Evolutionary conservation across 2,329 filamentous ascomycete species (phyloP), one percentile per base, ranked within the genome.

Genomic region (Apiospora arundinis): DNA sequence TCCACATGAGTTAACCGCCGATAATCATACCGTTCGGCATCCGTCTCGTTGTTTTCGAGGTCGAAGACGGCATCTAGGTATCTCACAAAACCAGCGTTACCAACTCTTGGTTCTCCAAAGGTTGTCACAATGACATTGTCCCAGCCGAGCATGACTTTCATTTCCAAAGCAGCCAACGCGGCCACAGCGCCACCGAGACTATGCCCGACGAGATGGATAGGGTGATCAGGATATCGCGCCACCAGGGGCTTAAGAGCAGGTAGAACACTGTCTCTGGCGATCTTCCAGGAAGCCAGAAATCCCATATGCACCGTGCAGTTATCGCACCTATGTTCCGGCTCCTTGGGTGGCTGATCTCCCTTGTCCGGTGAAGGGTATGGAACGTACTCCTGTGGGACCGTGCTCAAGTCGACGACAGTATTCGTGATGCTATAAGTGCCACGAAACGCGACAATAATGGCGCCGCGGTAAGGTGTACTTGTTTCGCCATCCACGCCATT

Each of bases 371-470:
- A 86, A 0, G 93, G 92, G 79, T 98, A 99, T 0, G 96, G 95
- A 0, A 95, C 89, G 78, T 98, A 99, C 80, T 93, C 90, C 81
- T 98, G 95, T 16, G 95, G 95, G 2, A 95, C 87, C 1, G 95
- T 97, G 74, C 93, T 95, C 70, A 99, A 86, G 82, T 99, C 96
- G 68, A 95, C 88, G 73, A 99, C 92, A 16, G 95, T 95, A 80
- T 98, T 97, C 69, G 94, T 89, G 77, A 99, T 88, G 75, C 95
- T 97, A 82, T 98, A 98, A 18, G 96, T 98, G 32, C 96, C 96
- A 66, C 96, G 91, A 78, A 98, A 98, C 11, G 95, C 95, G 48
- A 98, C 89, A 65, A 98, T 86, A 71, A 99, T 93, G 44, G 84
- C 83, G 52, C 79, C 78, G 37, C 77, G 68, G 23, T 32, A 23